Base-by-base conservation (phyloP, 345 rosid species). In the Euphorbia pulcherrima region DNA sequence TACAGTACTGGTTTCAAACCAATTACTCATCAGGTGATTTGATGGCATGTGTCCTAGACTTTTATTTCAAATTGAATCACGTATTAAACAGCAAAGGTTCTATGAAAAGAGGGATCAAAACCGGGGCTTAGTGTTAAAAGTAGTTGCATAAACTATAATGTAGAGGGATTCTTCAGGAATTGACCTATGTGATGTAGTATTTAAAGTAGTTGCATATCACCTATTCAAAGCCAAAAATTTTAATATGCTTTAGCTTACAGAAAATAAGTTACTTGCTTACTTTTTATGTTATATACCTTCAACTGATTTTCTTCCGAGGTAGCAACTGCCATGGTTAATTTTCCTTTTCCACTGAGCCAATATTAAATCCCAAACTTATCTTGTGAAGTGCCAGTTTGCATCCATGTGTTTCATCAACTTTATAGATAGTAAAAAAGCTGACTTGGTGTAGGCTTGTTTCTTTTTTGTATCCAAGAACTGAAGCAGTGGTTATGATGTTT, bases 1-100 rank as follows among this genome's bases (percentile, higher is more conserved):
- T 93, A 93, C 69, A 89, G 94, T 84, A 73, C 96, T 26, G 98
- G 98, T 75, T 93, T 90, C 84, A 87, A 75, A 78, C 98, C 97
- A 74, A 93, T 86, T 83, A 88, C 96, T 46, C 97, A 88, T 79
- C 97, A 90, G 97, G 98, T 90, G 97, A 90, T 83, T 77, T 74
- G 74, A 84, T 81, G 87, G 86, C 90, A 80, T 60, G 83, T 74
- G 77, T 75, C 69, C 56, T 68, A 73, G 76, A 33, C 7, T 33
- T 33, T 62, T 55, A 23, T 51, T 46, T 20, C 66, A 41, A 55
- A 54, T 14, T 57, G 48, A 18, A 41, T 35, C 48, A 58, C 16
- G 30, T 14, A 30, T 59, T 8, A 41, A 59, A 47, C 11, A 47
- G 71, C 35, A 11, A 21, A 47, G 30, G 18, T 58, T 56, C 40